Base-by-base conservation (phyloP, 768 basidiomycete genomes). In the Asterophora lycoperdoides region DNA sequence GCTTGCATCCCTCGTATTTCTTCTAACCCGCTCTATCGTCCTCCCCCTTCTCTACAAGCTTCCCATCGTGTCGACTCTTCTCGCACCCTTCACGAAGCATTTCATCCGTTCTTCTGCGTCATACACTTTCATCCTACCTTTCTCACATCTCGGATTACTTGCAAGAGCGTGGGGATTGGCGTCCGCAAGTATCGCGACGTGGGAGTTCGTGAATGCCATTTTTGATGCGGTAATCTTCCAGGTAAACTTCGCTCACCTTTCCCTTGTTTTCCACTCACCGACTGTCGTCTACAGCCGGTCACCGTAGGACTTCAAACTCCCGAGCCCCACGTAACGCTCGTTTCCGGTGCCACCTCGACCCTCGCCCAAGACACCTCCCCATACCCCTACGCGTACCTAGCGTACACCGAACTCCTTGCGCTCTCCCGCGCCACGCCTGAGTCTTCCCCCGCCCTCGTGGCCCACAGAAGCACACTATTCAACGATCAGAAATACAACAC, bases 71-170 rank as follows among this genome's bases (percentile, higher is more conserved):
- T 70, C 68, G 15, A 56, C 60, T 8, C 19, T 80, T 17, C 64
- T 86, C n/a, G 73, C 72, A 9, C 86, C 84, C 0, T 83, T 86
- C 58, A 68, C 77, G 0, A 76, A 84, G 86, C 62, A 86, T 62
- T 82, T 1, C 70, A 17, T 57, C 67, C 4, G 71, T 87, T 13
- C 77, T 78, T 0, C 59, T 79, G 32, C 62, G 61, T 14, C 72
- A 83, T 55, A 49, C 23, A 23, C 23, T 23, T 6, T 23, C 23
- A 23, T 23, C 23, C 23, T 23, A 6, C 23, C 23, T 23, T 23
- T 23, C 23, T 23, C 23, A 6, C 23, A 23, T 23, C 23, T 72
- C 32, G 52, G 68, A 2, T 66, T 84, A 5, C 59, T 83, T 17
- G 57, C 62, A 14, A 70, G 77, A 15, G 69, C 77, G 1, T 81